Conservation (phyloP, 208 protist genomes). For the Leishmania lainsoni region DNA sequence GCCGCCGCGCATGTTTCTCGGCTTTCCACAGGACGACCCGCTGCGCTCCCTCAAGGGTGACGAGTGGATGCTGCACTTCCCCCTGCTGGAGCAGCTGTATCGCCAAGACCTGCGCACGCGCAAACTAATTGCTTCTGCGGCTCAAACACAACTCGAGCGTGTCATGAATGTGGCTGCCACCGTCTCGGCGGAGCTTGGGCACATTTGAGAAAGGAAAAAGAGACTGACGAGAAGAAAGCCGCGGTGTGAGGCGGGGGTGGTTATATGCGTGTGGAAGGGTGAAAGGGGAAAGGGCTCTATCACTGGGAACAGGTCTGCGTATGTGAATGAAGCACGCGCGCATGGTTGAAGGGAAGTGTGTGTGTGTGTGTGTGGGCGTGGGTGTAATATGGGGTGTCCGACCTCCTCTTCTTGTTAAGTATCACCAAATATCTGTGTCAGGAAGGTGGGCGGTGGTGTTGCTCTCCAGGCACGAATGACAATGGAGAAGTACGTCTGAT, state of each 20-base stretch:
- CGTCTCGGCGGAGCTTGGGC: slow-evolving; percentile 48
- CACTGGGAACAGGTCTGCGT: not conserved
- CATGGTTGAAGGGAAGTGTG: not conserved
- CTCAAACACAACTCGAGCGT: slow-evolving; percentile 77
- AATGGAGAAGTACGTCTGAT: not conserved
- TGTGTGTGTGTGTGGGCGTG: not conserved
- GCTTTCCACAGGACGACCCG: slow-evolving; percentile 62
- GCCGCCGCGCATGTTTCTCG: slow-evolving; percentile 77
- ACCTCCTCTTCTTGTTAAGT: not conserved
- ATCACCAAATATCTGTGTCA: not conserved
- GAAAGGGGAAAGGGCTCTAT: not conserved
- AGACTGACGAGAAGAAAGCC: not conserved
- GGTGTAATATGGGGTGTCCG: not conserved
- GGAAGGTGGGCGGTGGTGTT: not conserved
- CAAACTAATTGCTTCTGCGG: slow-evolving; percentile 58
- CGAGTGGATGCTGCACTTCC: slow-evolving; percentile 65
- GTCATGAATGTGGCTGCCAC: slow-evolving; percentile 65
- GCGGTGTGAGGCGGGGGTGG: not conserved
- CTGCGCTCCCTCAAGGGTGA: slow-evolving; percentile 48
- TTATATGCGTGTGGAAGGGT: not conserved
- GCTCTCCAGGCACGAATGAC: not conserved
- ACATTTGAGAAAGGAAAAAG: slow-evolving; percentile 26
- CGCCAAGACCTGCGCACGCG: slow-evolving; percentile 60
- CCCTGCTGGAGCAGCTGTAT: slow-evolving; percentile 59
- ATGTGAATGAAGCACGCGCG: not conserved